Evolutionary conservation across 306 rosid genomes (phyloP), one percentile per base, ranked within the genome.

Genomic region (Acacia acuminata): DNA sequence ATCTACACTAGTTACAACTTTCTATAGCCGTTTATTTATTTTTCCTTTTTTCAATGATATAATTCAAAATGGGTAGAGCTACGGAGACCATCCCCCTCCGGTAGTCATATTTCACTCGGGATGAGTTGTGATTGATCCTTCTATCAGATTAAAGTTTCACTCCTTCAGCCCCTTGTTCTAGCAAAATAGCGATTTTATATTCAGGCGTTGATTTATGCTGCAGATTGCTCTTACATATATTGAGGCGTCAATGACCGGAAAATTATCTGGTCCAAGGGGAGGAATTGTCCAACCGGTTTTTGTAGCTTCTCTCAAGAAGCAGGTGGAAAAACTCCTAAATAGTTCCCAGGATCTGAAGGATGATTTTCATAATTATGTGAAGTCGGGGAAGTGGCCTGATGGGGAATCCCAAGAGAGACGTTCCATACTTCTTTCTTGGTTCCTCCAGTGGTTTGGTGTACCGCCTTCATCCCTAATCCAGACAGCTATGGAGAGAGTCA

Each of bases 141-240:
- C 44, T 61, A 53, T 77, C 60, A 64, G 38, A 65, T 76, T n/a
- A 13, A 43, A 71, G 73, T 47, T 45, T 45, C 25, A 30, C 53
- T 43, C 19, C 45, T 38, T 43, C 32, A 22, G 48, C 45, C 65
- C 45, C 61, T 66, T 50, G 75, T 71, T 71, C 22, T 60, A 30
- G 68, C 60, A 13, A 48, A 76, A 60, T 75, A 24, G 24, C 32
- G 20, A 16, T 60, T 7, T 34, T 32, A 43, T 51, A 34, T 55
- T 38, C 55, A 77, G 47, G 9, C 71, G 38, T 34, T 53, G 60
- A 48, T 81, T 51, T 32, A 68, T 84, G 74, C 84, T 82, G 87
- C 93, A 95, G 99, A 93, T 95, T 84, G 94, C 97, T 15, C 74
- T 95, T 70, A 91, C 90, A 22, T 95, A 95, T 78, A 85, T 87